phyloP scores from a whole-genome alignment of 1,284 basidiomycete species.

The Phylloboletellus chloephorus region DNA sequence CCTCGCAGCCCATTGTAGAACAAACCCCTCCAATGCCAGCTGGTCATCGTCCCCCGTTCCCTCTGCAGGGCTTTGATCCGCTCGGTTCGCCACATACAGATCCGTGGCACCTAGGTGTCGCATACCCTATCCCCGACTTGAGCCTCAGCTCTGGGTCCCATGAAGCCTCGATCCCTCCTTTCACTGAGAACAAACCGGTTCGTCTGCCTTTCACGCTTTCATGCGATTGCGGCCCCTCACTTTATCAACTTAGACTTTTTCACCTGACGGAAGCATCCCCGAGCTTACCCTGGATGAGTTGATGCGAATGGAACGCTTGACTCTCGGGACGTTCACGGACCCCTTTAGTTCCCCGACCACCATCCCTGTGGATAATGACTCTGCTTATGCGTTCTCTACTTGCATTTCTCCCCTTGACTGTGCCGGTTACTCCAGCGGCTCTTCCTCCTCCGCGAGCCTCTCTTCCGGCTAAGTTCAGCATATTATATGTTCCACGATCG shows the following conservation, averaged over 20 bases:
- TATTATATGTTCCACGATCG: background rate
- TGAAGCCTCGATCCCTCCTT: background rate
- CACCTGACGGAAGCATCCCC: background rate
- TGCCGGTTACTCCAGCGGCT: conserved; percentile 9
- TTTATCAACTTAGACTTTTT: conserved; percentile 6
- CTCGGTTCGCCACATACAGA: conserved; percentile 7
- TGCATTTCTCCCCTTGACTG: conserved; percentile 19
- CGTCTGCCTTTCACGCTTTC: background rate
- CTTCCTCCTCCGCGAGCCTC: conserved; percentile 13
- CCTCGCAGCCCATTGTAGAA: conserved; percentile 5
- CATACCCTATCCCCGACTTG: conserved; percentile 3
- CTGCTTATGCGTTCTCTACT: conserved; percentile 1
- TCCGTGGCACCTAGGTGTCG: conserved; percentile 3
- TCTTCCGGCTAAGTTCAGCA: conserved; percentile 3
- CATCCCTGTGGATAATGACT: background rate
- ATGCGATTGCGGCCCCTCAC: conserved; percentile 1
- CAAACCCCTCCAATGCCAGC: background rate
- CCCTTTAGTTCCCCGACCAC: conserved; percentile 14
- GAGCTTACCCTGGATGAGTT: conserved; percentile 14
- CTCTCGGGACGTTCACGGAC: conserved; percentile 19
- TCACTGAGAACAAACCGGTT: conserved; percentile 18
- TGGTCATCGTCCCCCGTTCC: background rate
- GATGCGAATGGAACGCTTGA: conserved; percentile 17
- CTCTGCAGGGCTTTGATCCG: conserved; percentile 13
- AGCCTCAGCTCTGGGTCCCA: conserved; percentile 7